phyloP scores from a whole-genome alignment of 768 basidiomycete species.

The Suillus variegatus region DNA sequence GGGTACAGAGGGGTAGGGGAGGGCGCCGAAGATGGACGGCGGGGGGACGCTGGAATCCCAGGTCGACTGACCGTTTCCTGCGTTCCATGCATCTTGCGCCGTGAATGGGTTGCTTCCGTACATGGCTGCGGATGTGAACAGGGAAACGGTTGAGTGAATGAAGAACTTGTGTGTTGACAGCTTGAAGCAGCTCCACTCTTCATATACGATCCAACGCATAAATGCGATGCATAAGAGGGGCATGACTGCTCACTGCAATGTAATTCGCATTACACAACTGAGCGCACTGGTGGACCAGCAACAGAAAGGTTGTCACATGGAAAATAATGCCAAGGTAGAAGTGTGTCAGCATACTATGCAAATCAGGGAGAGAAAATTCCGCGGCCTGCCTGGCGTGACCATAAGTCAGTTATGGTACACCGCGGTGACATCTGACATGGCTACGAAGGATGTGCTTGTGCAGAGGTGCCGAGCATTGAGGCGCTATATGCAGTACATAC shows the following conservation, averaged over 20 bases:
- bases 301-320: not conserved
- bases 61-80: conserved; percentile 14
- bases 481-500: conserved; percentile 5
- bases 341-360: no score
- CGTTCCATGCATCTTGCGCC: conserved; percentile 23
- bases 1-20: conserved; percentile 50
- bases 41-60: conserved; percentile 23
- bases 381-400: not conserved
- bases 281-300: not conserved
- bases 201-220: conserved; percentile 1
- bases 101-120: conserved; percentile 32
- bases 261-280: not conserved
- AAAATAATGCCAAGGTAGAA: no score
- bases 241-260: not conserved
- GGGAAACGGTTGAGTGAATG: not conserved
- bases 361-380: not conserved
- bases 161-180: not conserved
- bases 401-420: not conserved
- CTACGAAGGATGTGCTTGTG: not conserved
- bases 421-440: not conserved
- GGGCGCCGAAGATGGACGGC: conserved; percentile 64
- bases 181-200: not conserved
- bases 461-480: not conserved
- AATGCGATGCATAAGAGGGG: not conserved
- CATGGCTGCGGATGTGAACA: conserved; percentile 6